phyloP scores from a whole-genome alignment of 441 rosid species.

The Aquilaria agallochum region DNA sequence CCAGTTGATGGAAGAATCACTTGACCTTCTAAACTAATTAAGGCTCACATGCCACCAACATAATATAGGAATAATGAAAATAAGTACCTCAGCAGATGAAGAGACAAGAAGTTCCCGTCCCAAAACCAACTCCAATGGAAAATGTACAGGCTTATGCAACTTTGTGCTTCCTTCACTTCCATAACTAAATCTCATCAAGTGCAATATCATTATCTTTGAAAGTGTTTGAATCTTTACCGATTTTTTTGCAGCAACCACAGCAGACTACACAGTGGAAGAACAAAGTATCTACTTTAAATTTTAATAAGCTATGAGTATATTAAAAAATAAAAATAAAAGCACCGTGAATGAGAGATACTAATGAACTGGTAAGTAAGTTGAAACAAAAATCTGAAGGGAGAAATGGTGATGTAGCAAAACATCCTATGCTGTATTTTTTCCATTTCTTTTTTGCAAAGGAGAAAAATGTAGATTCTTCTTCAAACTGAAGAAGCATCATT shows the following conservation, averaged over 20 bases:
- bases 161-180: constrained; percentile 94
- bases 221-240: constrained; percentile 72
- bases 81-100: constrained; percentile 53
- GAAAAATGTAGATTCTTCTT: too few species aligned
- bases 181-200: constrained; percentile 91
- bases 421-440: too few species aligned
- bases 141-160: constrained; percentile 78
- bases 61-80: not conserved
- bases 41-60: too few species aligned
- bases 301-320: too few species aligned
- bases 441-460: too few species aligned
- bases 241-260: constrained; percentile 81
- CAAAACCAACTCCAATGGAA: constrained; percentile 75
- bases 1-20: not conserved
- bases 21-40: not conserved
- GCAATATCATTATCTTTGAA: constrained; percentile 89
- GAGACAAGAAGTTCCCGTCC: constrained; percentile 66
- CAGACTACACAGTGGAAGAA: constrained; percentile 42
- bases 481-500: too few species aligned
- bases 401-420: too few species aligned
- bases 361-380: too few species aligned
- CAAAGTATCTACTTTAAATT: not conserved
- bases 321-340: too few species aligned
- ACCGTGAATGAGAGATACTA: too few species aligned
- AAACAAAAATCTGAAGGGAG: too few species aligned